Evolutionary conservation across 306 rosid species (phyloP).

Genomic region (Sphenostylis stenocarpa): DNA sequence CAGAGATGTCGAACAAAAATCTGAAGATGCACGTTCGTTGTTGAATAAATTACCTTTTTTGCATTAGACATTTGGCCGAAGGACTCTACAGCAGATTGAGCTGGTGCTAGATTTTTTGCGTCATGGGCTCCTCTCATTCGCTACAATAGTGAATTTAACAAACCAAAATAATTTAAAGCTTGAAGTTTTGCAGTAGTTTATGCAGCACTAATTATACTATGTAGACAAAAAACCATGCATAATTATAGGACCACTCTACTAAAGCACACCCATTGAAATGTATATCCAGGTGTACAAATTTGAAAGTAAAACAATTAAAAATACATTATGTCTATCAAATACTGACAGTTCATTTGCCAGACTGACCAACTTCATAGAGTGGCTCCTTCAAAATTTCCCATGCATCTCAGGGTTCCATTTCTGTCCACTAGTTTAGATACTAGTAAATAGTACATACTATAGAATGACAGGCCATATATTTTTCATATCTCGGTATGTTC

Average conservation of each 20-base stretch:
- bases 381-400: background rate
- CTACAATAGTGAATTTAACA: conserved; percentile 15
- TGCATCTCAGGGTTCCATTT: background rate
- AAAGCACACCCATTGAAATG: background rate
- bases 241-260: background rate
- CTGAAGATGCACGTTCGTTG: background rate
- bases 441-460: background rate
- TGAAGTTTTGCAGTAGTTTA: background rate
- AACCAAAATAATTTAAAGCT: background rate
- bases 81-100: conserved; percentile 71
- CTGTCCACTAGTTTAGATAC: background rate
- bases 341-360: background rate
- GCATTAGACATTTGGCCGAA: conserved; percentile 53
- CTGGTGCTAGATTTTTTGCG: conserved; percentile 52
- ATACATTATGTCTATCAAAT: background rate
- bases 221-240: conserved; percentile 2
- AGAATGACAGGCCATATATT: background rate
- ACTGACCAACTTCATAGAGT: background rate
- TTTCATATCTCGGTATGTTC: background rate
- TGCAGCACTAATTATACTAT: background rate
- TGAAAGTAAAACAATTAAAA: background rate
- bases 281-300: background rate
- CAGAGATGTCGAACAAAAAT: background rate
- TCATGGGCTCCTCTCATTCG: conserved; percentile 42
- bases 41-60: conserved; percentile 50